Evolutionary conservation across 2,329 filamentous ascomycete species (phyloP).

Genomic region (Phialemonium atrogriseum): DNA sequence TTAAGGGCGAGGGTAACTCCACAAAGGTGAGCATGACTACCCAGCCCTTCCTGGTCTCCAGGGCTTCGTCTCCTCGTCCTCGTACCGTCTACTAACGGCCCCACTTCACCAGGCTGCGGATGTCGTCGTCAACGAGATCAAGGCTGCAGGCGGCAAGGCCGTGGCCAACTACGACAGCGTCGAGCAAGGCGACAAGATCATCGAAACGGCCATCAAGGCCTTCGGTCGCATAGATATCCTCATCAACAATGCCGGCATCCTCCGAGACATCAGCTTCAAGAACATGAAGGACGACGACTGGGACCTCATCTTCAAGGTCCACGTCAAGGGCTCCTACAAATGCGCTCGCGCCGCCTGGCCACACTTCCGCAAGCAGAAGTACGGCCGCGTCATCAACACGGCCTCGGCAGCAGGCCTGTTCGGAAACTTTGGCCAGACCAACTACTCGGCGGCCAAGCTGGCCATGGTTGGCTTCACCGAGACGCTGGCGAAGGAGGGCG

Average conservation of each 20-base stretch:
- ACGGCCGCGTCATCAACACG: conserved; percentile 92
- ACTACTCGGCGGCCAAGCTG: conserved; percentile 96
- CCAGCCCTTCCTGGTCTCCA: not conserved
- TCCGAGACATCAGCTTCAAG: conserved; percentile 94
- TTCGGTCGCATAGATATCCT: conserved; percentile 89
- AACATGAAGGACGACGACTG: conserved; percentile 97
- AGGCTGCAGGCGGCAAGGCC: conserved; percentile 82
- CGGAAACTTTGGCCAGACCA: conserved; percentile 90
- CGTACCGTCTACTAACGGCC: conserved; percentile 15
- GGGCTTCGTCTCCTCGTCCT: too few relatives aligned
- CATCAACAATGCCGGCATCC: conserved; percentile 96
- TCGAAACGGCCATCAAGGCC: conserved; percentile 73
- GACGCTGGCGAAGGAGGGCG: conserved; percentile 93
- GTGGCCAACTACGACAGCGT: conserved; percentile 97
- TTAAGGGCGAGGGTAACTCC: conserved; percentile 85
- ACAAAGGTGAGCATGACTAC: conserved; percentile 56
- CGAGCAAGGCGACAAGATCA: conserved; percentile 88
- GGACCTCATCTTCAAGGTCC: conserved; percentile 89
- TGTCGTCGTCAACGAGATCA: conserved; percentile 76
- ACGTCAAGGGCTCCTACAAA: conserved; percentile 92
- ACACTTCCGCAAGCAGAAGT: conserved; percentile 98
- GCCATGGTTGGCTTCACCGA: conserved; percentile 95
- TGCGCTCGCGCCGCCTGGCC: conserved; percentile 92
- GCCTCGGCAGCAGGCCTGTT: conserved; percentile 93
- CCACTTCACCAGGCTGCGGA: conserved; percentile 58